Conservation (phyloP, 208 protist species). For the Leishmania mexicana region DNA sequence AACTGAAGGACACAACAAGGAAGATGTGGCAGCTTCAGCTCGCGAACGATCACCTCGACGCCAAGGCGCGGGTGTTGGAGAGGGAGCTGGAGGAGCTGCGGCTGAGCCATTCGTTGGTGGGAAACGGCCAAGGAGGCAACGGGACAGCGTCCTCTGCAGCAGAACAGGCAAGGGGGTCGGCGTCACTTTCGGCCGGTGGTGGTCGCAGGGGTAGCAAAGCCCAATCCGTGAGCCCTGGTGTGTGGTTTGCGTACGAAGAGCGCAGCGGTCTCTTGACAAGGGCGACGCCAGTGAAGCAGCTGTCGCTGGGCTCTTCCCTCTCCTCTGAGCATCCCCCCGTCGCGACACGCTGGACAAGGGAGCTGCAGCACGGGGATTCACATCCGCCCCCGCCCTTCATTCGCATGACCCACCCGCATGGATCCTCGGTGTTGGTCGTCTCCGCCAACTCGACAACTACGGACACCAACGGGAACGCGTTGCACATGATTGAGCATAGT, state of each 20-base stretch:
- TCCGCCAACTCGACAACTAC: background rate
- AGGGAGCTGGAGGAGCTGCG: constrained; percentile 40
- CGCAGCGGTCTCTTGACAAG: constrained; percentile 9
- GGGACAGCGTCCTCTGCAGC: background rate
- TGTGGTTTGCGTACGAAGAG: constrained; percentile 31
- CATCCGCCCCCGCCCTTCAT: background rate
- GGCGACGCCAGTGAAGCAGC: constrained; percentile 1
- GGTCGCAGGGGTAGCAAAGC: background rate
- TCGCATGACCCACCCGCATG: background rate
- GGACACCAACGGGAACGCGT: background rate
- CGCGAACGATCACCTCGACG: constrained; percentile 40
- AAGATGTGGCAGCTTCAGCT: constrained; percentile 34
- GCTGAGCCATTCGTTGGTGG: background rate
- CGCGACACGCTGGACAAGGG: background rate
- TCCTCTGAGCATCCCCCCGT: background rate
- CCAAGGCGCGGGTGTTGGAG: constrained; percentile 32
- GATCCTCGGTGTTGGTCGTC: background rate
- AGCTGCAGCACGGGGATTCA: background rate
- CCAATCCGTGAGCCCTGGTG: constrained; percentile 10
- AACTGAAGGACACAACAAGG: constrained; percentile 32
- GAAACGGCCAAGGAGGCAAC: background rate
- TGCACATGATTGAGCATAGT: constrained; percentile 14
- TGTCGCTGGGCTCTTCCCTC: background rate
- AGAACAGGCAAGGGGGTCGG: background rate
- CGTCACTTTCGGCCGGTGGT: background rate